Percentiles rank a stretch among this genome's conserved stretches.
These are phyloP conservation scores for Boletus holoroseus DNA, from an alignment of 1,284 basidiomycete genomes.

Conservation along the genomic window DNA sequence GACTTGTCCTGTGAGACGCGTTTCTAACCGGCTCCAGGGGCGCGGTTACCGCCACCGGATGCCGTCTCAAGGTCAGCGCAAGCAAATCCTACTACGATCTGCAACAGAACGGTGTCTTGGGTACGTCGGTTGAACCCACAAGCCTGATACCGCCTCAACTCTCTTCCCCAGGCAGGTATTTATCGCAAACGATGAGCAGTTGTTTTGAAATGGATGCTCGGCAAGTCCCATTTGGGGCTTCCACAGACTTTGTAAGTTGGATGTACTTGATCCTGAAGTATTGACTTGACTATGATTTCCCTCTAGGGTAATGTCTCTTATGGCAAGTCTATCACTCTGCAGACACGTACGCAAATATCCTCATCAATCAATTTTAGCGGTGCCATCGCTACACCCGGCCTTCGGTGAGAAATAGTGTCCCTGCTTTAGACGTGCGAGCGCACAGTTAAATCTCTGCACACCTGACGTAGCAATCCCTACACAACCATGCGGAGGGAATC, in stretches of 20 bases:
- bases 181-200: constrained; percentile 38
- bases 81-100: constrained; percentile 49
- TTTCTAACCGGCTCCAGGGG: constrained; percentile 42
- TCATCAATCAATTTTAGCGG: constrained; percentile 35
- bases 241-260: constrained; percentile 55
- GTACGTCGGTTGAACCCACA: constrained; percentile 33
- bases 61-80: constrained; percentile 47
- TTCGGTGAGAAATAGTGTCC: constrained; percentile 42
- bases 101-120: constrained; percentile 55
- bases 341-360: constrained; percentile 12
- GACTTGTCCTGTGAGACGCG: neutral
- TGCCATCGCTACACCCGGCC: constrained; percentile 60
- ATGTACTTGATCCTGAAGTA: neutral
- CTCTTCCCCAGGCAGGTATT: constrained; percentile 39
- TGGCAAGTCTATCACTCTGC: constrained; percentile 37
- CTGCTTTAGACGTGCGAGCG: neutral
- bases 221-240: constrained; percentile 42
- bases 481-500: constrained; percentile 55
- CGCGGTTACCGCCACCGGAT: constrained; percentile 66
- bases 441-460: constrained; percentile 7
- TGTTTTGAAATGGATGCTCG: constrained; percentile 38
- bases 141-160: neutral
- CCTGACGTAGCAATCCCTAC: constrained; percentile 57
- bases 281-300: constrained; percentile 14
- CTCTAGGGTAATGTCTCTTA: constrained; percentile 63